Percentiles rank a stretch among this genome's conserved stretches.
Evolutionary conservation across 495 filamentous ascomycete species (phyloP).

Genomic region (Apodospora peruviana): DNA sequence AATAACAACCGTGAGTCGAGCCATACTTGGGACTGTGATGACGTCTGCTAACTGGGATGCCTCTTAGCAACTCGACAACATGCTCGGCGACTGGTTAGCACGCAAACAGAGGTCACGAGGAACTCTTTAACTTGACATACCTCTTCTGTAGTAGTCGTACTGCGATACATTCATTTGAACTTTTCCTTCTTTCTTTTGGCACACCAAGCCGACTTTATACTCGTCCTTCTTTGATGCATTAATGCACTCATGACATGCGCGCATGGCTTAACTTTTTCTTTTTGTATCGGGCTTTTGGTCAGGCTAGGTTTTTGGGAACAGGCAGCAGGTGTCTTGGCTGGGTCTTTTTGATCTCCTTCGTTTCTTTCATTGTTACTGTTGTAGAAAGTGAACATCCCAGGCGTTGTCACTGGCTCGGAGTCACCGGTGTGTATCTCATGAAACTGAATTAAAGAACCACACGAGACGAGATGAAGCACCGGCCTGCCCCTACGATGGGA

Average conservation of each 20-base stretch:
- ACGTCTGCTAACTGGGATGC: conserved; percentile 13
- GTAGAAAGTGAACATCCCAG: too few relatives aligned
- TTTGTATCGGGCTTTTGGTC: not conserved
- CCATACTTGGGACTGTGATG: conserved; percentile 3
- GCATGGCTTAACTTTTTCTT: not conserved
- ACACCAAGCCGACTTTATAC: not conserved
- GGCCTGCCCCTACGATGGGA: too few relatives aligned
- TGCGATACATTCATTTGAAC: too few relatives aligned
- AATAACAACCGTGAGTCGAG: conserved; percentile 62
- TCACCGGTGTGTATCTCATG: too few relatives aligned
- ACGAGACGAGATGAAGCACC: too few relatives aligned
- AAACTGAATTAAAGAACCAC: too few relatives aligned
- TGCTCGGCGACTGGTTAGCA: conserved; percentile 77
- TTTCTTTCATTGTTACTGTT: too few relatives aligned
- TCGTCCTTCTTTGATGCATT: too few relatives aligned
- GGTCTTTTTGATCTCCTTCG: too few relatives aligned
- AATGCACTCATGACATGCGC: conserved; percentile 6
- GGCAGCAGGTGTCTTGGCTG: too few relatives aligned
- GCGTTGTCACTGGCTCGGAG: too few relatives aligned
- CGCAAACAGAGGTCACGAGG: conserved; percentile 53
- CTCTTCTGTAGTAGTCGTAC: not conserved
- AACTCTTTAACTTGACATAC: conserved; percentile 23
- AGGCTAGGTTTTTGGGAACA: too few relatives aligned
- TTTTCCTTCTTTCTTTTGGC: not conserved
- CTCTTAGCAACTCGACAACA: conserved; percentile 65